Evolutionary conservation across 371 early-diverging fungal species (phyloP), one percentile per base, ranked within the genome.

Genomic region (Chytridium lagenaria): DNA sequence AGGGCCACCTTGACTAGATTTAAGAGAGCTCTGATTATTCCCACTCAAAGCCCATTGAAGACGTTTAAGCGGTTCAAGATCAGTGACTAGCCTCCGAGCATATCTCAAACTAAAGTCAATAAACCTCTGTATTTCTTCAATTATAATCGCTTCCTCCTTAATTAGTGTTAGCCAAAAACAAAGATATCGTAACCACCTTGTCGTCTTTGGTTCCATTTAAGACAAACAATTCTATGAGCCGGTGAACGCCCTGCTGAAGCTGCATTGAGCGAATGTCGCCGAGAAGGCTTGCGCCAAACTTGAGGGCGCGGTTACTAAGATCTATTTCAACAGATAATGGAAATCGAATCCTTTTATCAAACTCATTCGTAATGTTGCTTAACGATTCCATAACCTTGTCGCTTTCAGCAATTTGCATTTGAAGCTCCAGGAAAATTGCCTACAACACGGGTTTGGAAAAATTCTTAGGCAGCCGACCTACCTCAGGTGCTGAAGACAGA

Each of bases 11-110:
- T 44, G 44, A 44, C 44, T 19, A 44, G 44, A 44, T 19, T 44
- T 44, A 7, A 44, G 19, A 12, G 44, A 44, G 44, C 23, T 23
- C 37, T 16, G 2, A 10, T 36, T 26, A 5, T 61, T 61, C 10
- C 34, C 36, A 10, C 26, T 34, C 12, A 61, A 36, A 22, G 26
- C 36, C 61, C 61, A 61, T 7, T 22, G 31, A 15, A 61, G 26
- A 10, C 61, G 61, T 61, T 61, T 61, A 3, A 61, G 23, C 15
- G 61, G 61, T 34, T 61, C 61, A 61, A 61, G 23, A 61, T 31
- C 61, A 30, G 31, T 16, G 12, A 61, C 34, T 7, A 7, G 16
- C 7, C 61, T 7, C 2, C 61, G 30, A 7, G 61, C 16, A 23
- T 33, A 61, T 3, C 19, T 3, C 16, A 61, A 15, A 23, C 61